Base-by-base conservation (phyloP, 1,284 basidiomycete species). In the Ganoderma lucidum region DNA sequence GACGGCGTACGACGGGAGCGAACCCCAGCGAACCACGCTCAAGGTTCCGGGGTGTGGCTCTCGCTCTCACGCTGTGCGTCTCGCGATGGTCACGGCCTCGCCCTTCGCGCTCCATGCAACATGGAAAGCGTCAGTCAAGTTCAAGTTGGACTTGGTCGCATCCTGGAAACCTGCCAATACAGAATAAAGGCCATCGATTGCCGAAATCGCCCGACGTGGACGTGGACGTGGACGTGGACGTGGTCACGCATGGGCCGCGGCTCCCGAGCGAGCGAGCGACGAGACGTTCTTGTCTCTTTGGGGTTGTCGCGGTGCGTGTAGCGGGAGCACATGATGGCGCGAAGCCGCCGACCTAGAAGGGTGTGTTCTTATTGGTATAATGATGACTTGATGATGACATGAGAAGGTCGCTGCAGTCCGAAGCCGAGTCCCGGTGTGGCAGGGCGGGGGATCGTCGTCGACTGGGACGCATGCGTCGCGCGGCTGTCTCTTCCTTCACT, bases 11-110 rank as follows among this genome's bases (percentile, higher is more conserved):
- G 48, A 39, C 56, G 19, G 35, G 32, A 15, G 35, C 56, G 53
- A 35, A 35, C 35, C 35, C 35, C 35, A 35, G 35, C 35, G 35
- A 30, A 32, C 56, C 56, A n/a, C n/a, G 62, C 30, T 12, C 45
- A 56, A 63, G 61, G 61, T 67, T 58, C 66, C 66, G 61, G 55
- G 39, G 37, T 41, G 66, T 58, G 53, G 61, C 61, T 51, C 60
- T 53, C 41, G 61, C 19, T 58, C 56, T n/a, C 56, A 59, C 17
- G 19, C 32, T n/a, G 35, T 14, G 35, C 19, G n/a, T 15, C 17
- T 32, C 15, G 35, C 32, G 56, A 59, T 39, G 35, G 17, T n/a
- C 51, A 41, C 32, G 35, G 15, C 56, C 35, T 55, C 28, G 12
- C 6, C 15, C 23, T 58, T 56, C 39, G 14, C n/a, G 53, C 42